A percentile compares a stretch with the other conserved stretches of the same genome.
These are phyloP conservation scores for Trametes versicolor DNA, from an alignment of 1,284 basidiomycete species.

Conservation along the genomic window DNA sequence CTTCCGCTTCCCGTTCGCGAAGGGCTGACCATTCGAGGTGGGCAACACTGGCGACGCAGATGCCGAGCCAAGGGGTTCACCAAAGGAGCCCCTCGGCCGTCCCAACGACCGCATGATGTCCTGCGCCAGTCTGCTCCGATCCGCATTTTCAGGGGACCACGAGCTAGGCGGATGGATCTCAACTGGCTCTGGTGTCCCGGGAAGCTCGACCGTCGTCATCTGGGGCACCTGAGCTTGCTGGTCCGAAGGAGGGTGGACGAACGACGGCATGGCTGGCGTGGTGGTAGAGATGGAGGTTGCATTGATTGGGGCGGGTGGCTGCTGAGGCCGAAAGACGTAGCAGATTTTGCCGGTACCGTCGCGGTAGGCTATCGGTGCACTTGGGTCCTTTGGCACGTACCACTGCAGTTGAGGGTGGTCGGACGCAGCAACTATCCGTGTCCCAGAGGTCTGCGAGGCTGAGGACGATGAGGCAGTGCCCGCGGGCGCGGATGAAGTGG, in stretches of 20 bases:
- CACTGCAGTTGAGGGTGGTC: slow-evolving; percentile 8
- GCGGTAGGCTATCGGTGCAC: slow-evolving; percentile 21
- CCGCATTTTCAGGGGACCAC: slow-evolving; percentile 48
- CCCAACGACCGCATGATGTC: slow-evolving; percentile 55
- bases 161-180: slow-evolving; percentile 21
- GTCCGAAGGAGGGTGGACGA: not conserved
- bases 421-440: not conserved
- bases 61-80: slow-evolving; percentile 13
- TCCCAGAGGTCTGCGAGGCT: not conserved
- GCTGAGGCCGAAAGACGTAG: slow-evolving; percentile 9
- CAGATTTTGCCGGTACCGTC: slow-evolving; percentile 20
- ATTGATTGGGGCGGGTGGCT: not conserved
- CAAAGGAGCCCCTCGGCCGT: slow-evolving; percentile 32
- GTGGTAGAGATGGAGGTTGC: not conserved
- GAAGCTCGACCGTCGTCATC: not conserved
- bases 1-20: slow-evolving; percentile 23
- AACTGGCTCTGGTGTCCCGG: slow-evolving; percentile 6
- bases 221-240: not conserved
- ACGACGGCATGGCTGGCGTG: not conserved
- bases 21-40: not conserved
- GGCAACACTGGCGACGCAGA: not conserved
- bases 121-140: slow-evolving; percentile 51
- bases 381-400: slow-evolving; percentile 22
- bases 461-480: not conserved
- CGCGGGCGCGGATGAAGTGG: not conserved